These are phyloP conservation scores for Prunella vulgaris DNA, from an alignment of 257 asterid genomes.

Conservation along the genomic window DNA sequence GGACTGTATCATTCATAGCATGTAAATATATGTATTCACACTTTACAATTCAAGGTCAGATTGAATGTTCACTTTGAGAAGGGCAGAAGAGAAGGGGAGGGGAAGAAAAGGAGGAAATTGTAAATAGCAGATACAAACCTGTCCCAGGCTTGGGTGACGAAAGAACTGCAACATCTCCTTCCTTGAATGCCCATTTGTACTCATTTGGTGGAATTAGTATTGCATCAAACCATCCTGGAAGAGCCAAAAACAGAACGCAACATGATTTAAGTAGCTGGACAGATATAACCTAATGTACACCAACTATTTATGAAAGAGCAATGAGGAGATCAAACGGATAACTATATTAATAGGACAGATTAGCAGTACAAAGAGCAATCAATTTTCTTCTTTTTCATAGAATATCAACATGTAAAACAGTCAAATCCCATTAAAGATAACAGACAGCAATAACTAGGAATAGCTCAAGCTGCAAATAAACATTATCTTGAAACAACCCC, in stretches of 20 bases:
- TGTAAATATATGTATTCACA: slow-evolving; percentile 14
- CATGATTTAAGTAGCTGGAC: slow-evolving; percentile 8
- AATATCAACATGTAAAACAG: not conserved
- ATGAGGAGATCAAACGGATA: not conserved
- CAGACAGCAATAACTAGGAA: not conserved
- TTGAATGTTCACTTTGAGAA: not conserved
- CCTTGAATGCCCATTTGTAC: slow-evolving; percentile 88
- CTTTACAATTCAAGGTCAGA: slow-evolving; percentile 17
- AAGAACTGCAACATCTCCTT: slow-evolving; percentile 98
- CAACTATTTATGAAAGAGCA: slow-evolving; percentile 20
- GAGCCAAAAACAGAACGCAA: slow-evolving; percentile 16
- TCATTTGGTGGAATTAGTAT: slow-evolving; percentile 66
- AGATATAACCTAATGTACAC: not conserved
- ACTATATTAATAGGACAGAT: not conserved
- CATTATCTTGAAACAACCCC: not conserved
- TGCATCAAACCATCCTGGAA: slow-evolving; percentile 95
- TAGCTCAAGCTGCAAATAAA: not conserved
- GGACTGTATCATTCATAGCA: slow-evolving; percentile 40
- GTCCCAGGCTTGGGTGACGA: slow-evolving; percentile 91
- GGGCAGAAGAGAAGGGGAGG: not conserved
- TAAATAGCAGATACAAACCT: slow-evolving; percentile 38
- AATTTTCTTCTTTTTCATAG: not conserved
- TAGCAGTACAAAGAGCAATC: not conserved
- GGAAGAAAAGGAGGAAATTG: not conserved
- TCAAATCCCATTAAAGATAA: not conserved